Evolutionary conservation across 106 monocot species (phyloP).

Genomic region (Posidonia australis): DNA sequence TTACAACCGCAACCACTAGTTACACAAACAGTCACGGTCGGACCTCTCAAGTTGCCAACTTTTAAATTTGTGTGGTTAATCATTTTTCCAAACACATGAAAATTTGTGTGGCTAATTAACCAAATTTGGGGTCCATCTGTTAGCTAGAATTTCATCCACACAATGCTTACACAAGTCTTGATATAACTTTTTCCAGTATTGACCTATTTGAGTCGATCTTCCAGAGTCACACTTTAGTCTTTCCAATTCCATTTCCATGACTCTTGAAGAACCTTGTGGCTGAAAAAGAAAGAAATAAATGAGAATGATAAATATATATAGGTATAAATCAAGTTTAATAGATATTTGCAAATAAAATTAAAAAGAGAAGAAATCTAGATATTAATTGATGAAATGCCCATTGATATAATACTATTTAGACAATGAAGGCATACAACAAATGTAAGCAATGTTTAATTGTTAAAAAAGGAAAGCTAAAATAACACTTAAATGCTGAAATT

Average conservation of each 20-base stretch:
- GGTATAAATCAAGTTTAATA: background rate
- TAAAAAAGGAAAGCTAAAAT: too few species aligned
- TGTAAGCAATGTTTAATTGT: too few species aligned
- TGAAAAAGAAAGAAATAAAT: slow-evolving; percentile 4
- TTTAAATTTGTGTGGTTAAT: too few species aligned
- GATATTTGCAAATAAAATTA: background rate
- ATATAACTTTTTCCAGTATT: slow-evolving; percentile 8
- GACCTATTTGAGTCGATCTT: background rate
- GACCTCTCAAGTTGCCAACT: too few species aligned
- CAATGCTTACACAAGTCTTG: slow-evolving; percentile 8
- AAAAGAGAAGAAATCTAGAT: background rate
- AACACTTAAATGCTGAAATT: too few species aligned
- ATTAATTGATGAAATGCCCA: background rate
- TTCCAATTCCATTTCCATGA: slow-evolving; percentile 16
- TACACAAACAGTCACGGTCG: too few species aligned
- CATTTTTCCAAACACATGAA: too few species aligned
- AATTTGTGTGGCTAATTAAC: too few species aligned
- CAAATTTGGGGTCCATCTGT: too few species aligned
- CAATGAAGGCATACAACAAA: too few species aligned
- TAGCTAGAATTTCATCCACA: slow-evolving; percentile 8
- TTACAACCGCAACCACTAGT: too few species aligned
- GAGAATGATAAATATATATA: background rate
- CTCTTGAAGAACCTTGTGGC: slow-evolving; percentile 27
- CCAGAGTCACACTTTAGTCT: slow-evolving; percentile 7
- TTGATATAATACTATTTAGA: background rate